A percentile compares a stretch with the other conserved stretches of the same genome.
Conservation (phyloP, 306 rosid genomes). For the Malus sylvestris region DNA sequence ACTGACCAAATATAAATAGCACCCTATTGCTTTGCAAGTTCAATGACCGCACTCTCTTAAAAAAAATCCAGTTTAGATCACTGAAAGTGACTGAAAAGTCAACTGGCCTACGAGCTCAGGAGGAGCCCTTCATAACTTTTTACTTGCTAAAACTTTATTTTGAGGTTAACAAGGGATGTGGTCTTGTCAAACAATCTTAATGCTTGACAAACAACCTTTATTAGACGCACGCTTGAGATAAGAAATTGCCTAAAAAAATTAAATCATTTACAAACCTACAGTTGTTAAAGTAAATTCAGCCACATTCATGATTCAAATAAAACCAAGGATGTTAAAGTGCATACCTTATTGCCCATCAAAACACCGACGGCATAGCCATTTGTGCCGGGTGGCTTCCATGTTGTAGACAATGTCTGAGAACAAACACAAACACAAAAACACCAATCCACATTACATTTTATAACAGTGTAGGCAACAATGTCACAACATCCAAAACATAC, state of each 20-base stretch:
- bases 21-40: neutral
- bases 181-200: neutral
- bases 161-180: neutral
- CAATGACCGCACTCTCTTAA: neutral
- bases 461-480: neutral
- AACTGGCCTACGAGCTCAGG: neutral
- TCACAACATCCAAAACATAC: neutral
- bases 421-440: conserved; percentile 12
- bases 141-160: neutral
- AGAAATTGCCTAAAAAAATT: conserved; percentile 1
- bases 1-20: neutral
- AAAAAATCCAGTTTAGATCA: neutral
- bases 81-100: neutral
- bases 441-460: neutral
- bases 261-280: conserved; percentile 1
- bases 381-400: conserved; percentile 57
- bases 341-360: conserved; percentile 73
- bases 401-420: conserved; percentile 61
- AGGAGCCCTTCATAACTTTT: neutral
- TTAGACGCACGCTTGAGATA: neutral
- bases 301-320: neutral
- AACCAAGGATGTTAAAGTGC: conserved; percentile 9
- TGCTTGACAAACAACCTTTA: neutral
- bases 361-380: conserved; percentile 67
- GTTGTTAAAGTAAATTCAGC: neutral